Percentiles rank a stretch among this genome's conserved stretches.
Evolutionary conservation across 495 filamentous ascomycete genomes (phyloP).

Genomic region (Penicillium simplicissimum): DNA sequence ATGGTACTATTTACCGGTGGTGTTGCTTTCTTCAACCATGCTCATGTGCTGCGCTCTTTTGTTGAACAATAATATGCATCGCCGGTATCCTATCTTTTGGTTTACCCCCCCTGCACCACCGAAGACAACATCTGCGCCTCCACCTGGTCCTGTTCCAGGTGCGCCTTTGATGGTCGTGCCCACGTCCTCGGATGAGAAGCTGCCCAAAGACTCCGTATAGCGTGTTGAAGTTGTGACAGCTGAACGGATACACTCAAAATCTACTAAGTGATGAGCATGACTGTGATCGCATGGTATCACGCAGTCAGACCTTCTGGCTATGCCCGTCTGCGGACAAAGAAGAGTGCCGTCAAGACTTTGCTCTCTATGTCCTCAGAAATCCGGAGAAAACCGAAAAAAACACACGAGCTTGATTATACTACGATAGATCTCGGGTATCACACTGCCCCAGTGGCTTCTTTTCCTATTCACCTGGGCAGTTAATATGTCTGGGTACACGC

Average conservation of each 20-base stretch:
- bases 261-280: neutral
- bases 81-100: conserved; percentile 76
- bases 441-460: too few relatives aligned
- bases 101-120: conserved; percentile 26
- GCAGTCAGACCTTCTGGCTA: neutral
- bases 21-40: conserved; percentile 61
- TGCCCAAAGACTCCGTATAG: conserved; percentile 15
- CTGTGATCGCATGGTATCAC: neutral
- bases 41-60: conserved; percentile 63
- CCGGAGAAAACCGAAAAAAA: too few relatives aligned
- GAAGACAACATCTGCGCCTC: conserved; percentile 8
- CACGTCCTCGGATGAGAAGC: conserved; percentile 7
- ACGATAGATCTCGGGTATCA: too few relatives aligned
- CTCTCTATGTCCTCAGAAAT: too few relatives aligned
- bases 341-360: neutral
- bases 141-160: neutral
- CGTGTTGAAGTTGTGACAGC: neutral
- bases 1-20: conserved; percentile 66
- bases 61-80: conserved; percentile 75
- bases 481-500: neutral
- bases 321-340: neutral
- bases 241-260: neutral
- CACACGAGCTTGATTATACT: neutral
- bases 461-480: neutral
- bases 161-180: conserved; percentile 3